phyloP scores from a whole-genome alignment of 257 asterid species.

The Solanum arcanum region DNA sequence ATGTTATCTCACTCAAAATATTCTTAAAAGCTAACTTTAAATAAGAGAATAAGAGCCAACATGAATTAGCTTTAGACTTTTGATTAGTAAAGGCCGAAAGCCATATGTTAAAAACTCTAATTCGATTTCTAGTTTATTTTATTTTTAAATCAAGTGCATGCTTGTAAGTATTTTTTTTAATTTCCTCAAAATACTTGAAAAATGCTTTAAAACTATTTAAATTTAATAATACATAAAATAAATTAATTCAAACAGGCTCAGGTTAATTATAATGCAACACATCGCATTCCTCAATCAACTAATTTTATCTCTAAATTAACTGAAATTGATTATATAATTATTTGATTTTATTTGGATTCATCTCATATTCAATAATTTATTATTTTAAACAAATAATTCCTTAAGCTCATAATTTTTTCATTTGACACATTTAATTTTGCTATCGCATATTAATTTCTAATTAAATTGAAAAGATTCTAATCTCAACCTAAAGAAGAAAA shows the following conservation, averaged over 20 bases:
- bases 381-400: not conserved
- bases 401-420: not conserved
- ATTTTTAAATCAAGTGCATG: no score
- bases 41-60: no score
- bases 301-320: no score
- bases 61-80: no score
- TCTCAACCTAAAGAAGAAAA: not conserved
- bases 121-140: no score
- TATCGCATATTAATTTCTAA: not conserved
- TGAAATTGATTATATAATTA: not conserved
- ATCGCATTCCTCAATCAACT: not conserved
- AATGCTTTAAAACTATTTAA: not conserved
- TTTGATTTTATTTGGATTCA: not conserved
- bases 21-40: no score
- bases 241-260: no score
- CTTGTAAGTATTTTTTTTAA: no score
- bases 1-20: no score
- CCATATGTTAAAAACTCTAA: no score
- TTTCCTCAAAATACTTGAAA: not conserved
- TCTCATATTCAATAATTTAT: not conserved
- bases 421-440: not conserved
- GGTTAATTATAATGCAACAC: not conserved
- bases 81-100: no score
- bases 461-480: not conserved
- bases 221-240: no score